Evolutionary conservation across 495 filamentous ascomycete species (phyloP).

Genomic region (Tetracladium setigerum): DNA sequence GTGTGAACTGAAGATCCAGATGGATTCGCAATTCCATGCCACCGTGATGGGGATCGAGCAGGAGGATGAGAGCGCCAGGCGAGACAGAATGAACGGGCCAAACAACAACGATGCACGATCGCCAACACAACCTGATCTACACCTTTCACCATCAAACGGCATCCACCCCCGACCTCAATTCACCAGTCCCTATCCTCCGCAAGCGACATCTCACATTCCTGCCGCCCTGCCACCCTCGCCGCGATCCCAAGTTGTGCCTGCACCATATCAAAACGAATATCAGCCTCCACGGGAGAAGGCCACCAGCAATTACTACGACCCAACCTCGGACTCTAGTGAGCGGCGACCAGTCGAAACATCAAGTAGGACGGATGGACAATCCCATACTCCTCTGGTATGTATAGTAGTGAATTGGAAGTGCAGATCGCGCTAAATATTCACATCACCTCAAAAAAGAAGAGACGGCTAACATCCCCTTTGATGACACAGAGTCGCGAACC

Average conservation of each 20-base stretch:
- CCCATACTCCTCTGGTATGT: conserved; percentile 32
- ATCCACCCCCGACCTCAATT: conserved; percentile 18
- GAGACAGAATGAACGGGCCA: conserved; percentile 14
- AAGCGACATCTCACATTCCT: conserved; percentile 17
- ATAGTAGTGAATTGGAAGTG: conserved; percentile 1
- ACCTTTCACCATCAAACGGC: conserved; percentile 18
- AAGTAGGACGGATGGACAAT: conserved; percentile 28
- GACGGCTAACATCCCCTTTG: background rate
- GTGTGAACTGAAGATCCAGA: conserved; percentile 12
- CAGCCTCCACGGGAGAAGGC: conserved; percentile 34
- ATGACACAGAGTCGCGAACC: conserved; percentile 31
- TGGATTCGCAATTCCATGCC: conserved; percentile 19
- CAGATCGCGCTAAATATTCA: background rate
- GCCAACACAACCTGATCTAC: conserved; percentile 18
- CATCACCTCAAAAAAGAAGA: background rate
- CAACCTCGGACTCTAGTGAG: conserved; percentile 42
- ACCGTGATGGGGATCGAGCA: conserved; percentile 22
- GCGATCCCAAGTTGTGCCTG: conserved; percentile 4
- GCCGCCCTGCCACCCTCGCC: conserved; percentile 12
- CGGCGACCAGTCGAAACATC: conserved; percentile 36
- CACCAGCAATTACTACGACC: conserved; percentile 47
- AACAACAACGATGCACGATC: conserved; percentile 10
- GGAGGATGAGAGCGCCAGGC: conserved; percentile 7
- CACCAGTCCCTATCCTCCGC: conserved; percentile 19
- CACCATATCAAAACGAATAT: conserved; percentile 16